Percentiles rank a stretch among this genome's conserved stretches.
phyloP scores from a whole-genome alignment of 345 rosid species.

The Melastoma malabathricum region DNA sequence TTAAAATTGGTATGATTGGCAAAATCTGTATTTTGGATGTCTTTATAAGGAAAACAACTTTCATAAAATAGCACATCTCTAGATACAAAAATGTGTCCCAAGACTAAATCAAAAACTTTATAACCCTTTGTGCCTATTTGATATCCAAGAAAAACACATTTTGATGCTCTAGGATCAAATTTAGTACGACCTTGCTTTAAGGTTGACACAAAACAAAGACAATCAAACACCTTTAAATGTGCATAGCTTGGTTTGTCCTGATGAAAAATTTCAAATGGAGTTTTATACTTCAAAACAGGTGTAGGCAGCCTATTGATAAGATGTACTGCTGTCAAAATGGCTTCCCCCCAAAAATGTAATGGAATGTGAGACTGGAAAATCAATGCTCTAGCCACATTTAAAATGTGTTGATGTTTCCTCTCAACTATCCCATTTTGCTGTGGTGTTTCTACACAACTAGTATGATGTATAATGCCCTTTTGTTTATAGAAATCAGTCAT shows the following conservation, averaged over 20 bases:
- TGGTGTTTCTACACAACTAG: no score
- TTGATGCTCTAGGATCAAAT: not conserved
- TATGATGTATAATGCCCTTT: not conserved
- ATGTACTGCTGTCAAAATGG: not conserved
- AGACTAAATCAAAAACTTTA: not conserved
- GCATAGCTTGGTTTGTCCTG: not conserved
- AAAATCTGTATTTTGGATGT: not conserved
- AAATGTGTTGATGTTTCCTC: no score
- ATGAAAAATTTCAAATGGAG: not conserved
- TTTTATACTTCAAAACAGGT: not conserved
- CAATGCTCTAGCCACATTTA: not conserved
- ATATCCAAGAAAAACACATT: not conserved
- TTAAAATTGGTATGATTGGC: no score
- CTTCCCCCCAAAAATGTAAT: slow-evolving; percentile 3
- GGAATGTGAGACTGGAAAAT: not conserved
- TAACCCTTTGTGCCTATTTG: not conserved
- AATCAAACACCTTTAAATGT: not conserved
- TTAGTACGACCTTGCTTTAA: not conserved
- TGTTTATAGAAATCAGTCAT: not conserved
- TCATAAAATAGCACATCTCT: not conserved
- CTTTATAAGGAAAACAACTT: not conserved
- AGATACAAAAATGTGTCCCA: not conserved
- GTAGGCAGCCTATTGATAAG: not conserved
- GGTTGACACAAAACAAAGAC: no score
- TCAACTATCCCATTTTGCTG: no score